Percentiles rank a stretch among this genome's conserved stretches.
Conservation (phyloP, 2,329 filamentous ascomycete genomes). For the Penicillium glabrum region DNA sequence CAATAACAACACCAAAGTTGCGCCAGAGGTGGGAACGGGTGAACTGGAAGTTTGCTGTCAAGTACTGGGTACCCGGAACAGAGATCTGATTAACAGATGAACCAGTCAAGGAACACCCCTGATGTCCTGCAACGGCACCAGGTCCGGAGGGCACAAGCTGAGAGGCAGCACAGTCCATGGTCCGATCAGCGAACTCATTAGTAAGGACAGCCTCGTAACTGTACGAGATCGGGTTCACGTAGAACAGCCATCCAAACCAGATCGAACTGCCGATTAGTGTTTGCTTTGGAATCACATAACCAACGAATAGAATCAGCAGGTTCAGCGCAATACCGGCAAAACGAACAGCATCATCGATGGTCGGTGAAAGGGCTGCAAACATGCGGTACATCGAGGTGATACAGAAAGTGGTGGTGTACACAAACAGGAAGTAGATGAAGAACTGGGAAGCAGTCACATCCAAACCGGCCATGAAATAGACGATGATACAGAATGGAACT, state of each 20-base stretch:
- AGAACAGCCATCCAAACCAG: conserved; percentile 66
- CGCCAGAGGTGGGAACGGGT: conserved; percentile 62
- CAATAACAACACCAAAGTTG: conserved; percentile 76
- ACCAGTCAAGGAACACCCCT: conserved; percentile 65
- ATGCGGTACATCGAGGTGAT: conserved; percentile 66
- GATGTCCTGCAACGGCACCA: conserved; percentile 54
- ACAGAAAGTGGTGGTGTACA: conserved; percentile 62
- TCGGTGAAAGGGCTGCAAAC: conserved; percentile 63
- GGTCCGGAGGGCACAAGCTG: conserved; percentile 63
- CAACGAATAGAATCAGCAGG: conserved; percentile 62
- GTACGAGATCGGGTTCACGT: conserved; percentile 57
- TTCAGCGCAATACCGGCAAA: conserved; percentile 63
- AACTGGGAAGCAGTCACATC: conserved; percentile 62
- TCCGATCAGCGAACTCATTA: conserved; percentile 62
- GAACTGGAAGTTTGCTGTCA: conserved; percentile 58
- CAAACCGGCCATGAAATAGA: conserved; percentile 65
- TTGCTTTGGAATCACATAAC: conserved; percentile 68
- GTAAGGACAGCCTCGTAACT: conserved; percentile 66
- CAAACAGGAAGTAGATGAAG: conserved; percentile 65
- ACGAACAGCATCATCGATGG: conserved; percentile 66
- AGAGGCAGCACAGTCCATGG: conserved; percentile 59
- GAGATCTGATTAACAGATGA: conserved; percentile 51
- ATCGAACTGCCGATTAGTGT: conserved; percentile 59
- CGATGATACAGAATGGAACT: conserved; percentile 60
- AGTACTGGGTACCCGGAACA: conserved; percentile 57